Evolutionary conservation across 495 filamentous ascomycete species (phyloP).

Genomic region (Umbilicaria muhlenbergii): DNA sequence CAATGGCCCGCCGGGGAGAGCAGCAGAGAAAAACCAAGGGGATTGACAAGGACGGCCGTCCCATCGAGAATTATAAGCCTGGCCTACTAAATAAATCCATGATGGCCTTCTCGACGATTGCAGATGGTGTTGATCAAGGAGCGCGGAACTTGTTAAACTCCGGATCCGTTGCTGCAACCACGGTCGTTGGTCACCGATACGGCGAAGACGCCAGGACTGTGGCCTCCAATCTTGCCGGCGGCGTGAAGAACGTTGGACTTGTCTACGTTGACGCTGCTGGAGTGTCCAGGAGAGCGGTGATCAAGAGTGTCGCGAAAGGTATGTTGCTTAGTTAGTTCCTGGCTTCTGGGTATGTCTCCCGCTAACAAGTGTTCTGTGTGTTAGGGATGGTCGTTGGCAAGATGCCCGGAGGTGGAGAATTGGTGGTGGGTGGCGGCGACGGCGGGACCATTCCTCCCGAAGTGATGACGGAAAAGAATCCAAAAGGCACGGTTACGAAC

Average conservation of each 20-base stretch:
- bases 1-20: constrained; percentile 45
- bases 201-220: constrained; percentile 69
- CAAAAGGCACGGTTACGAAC: constrained; percentile 7
- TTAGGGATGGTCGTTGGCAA: constrained; percentile 69
- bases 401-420: constrained; percentile 66
- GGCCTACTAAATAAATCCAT: constrained; percentile 86
- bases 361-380: background rate
- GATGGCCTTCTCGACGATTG: constrained; percentile 91
- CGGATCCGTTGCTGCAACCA: constrained; percentile 58
- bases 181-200: constrained; percentile 70
- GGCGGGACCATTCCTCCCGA: constrained; percentile 38
- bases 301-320: constrained; percentile 92
- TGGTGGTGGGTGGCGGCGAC: constrained; percentile 71
- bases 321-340: constrained; percentile 3
- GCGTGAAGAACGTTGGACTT: constrained; percentile 86
- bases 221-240: constrained; percentile 56
- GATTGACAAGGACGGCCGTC: constrained; percentile 45
- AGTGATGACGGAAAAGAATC: constrained; percentile 12
- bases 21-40: constrained; percentile 37
- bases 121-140: constrained; percentile 81
- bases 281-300: constrained; percentile 71
- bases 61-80: constrained; percentile 58
- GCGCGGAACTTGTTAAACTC: constrained; percentile 59
- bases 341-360: background rate
- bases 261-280: constrained; percentile 97